These are phyloP conservation scores for Fusarium sp. DNA, from an alignment of 2,329 filamentous ascomycete species.

Conservation along the genomic window DNA sequence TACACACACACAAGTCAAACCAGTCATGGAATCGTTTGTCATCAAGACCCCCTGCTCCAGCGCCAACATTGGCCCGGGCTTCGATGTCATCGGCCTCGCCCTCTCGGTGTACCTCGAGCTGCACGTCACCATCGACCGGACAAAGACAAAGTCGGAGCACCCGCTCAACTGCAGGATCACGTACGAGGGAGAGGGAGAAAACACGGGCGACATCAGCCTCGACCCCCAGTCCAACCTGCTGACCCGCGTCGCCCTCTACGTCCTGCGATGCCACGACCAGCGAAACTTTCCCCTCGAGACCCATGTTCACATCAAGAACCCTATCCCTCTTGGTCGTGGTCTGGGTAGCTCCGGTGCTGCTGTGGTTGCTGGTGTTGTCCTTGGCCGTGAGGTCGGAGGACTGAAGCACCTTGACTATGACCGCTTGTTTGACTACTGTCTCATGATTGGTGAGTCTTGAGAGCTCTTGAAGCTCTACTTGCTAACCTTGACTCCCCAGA, in stretches of 20 bases:
- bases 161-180: slow-evolving; percentile 89
- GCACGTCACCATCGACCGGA: slow-evolving; percentile 79
- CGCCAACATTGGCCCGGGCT: slow-evolving; percentile 96
- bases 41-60: slow-evolving; percentile 93
- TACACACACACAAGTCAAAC: slow-evolving; percentile 23
- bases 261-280: slow-evolving; percentile 91
- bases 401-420: slow-evolving; percentile 80
- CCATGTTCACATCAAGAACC: slow-evolving; percentile 94
- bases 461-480: slow-evolving; percentile 6
- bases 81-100: slow-evolving; percentile 96
- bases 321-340: slow-evolving; percentile 91
- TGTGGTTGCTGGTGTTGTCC: slow-evolving; percentile 92
- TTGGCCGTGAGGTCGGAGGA: slow-evolving; percentile 89
- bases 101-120: slow-evolving; percentile 95
- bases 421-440: slow-evolving; percentile 91
- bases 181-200: slow-evolving; percentile 86
- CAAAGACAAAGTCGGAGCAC: slow-evolving; percentile 63
- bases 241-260: slow-evolving; percentile 93
- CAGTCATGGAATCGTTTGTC: slow-evolving; percentile 70
- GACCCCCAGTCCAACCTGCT: slow-evolving; percentile 91
- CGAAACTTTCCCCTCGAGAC: slow-evolving; percentile 87
- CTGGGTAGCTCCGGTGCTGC: slow-evolving; percentile 96
- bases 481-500: slow-evolving; percentile 58
- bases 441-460: slow-evolving; percentile 84
- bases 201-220: slow-evolving; percentile 79